Evolutionary conservation across 2,329 filamentous ascomycete species (phyloP), one percentile per base, ranked within the genome.

Genomic region (Alternaria longipes): DNA sequence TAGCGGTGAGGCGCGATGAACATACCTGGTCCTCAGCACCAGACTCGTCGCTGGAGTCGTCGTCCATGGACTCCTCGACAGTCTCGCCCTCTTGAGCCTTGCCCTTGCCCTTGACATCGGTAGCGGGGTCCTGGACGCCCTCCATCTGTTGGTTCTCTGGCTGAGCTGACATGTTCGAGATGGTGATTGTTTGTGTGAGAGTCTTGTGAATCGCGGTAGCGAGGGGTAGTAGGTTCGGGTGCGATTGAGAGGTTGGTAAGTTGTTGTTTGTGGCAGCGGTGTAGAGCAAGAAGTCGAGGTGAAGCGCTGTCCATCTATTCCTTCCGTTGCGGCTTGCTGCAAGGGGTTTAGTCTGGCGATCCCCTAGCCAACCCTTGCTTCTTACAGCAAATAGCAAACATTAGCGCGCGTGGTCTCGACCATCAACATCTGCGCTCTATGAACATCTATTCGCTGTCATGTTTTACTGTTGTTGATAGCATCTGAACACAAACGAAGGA

Each of bases 71-170:
- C 45, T 90, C 91, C 87, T 93, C 91, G 74, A 87, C 81, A 70
- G 91, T 88, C 68, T 88, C 82, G 42, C 80, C 80, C 55, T 87
- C 86, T 41, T 82, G 77, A 41, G 87, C 89, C 85, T 97, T 97
- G 83, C 93, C 93, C 86, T 97, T 97, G 81, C 92, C 92, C 86
- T 97, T 97, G 79, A 84, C 84, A 63, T 83, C 77, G 63, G 79
- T 75, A 64, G 83, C 79, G 65, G 85, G 75, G 59, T 75, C 72
- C 68, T 78, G 75, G 59, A 74, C 70, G 51, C 72, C 76, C 64
- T 76, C 75, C 76, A 78, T 79, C 58, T 76, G 69, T 64, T 78
- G 75, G 64, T 78, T 71, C 50, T 73, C 67, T 32, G 68, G 57
- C 60, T 74, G 74, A 46, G 75, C 75, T 60, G 75, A 72, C 76